Evolutionary conservation across 1,139 yeast genomes (phyloP).

Genomic region (Pichia sp.): DNA sequence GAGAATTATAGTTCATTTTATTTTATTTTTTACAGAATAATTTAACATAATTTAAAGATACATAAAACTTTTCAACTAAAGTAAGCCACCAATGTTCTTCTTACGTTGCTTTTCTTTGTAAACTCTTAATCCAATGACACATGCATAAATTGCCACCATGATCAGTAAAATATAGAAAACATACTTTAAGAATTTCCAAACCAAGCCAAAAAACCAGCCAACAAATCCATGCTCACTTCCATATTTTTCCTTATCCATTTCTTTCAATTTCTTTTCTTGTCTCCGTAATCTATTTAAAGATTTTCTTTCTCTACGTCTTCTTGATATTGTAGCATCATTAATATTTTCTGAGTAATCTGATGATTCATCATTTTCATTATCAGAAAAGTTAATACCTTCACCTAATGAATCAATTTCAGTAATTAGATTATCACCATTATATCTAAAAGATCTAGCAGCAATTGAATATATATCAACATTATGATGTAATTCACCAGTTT

Average conservation of each 20-base stretch:
- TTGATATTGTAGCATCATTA: slow-evolving; percentile 11
- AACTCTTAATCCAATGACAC: slow-evolving; percentile 43
- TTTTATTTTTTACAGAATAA: background rate
- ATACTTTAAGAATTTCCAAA: slow-evolving; percentile 21
- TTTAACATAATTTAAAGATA: background rate
- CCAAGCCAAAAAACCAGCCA: slow-evolving; percentile 22
- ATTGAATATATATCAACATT: slow-evolving; percentile 47
- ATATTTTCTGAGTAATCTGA: slow-evolving; percentile 1
- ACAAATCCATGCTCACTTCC: slow-evolving; percentile 31
- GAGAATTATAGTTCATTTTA: too few relatives aligned
- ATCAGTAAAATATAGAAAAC: slow-evolving; percentile 30
- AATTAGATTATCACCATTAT: slow-evolving; percentile 16
- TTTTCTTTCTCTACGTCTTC: slow-evolving; percentile 38
- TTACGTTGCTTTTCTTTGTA: slow-evolving; percentile 39
- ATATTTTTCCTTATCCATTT: slow-evolving; percentile 31
- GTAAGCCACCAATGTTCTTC: slow-evolving; percentile 26
- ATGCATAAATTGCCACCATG: slow-evolving; percentile 39
- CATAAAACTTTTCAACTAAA: too few relatives aligned
- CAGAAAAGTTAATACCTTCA: slow-evolving; percentile 12
- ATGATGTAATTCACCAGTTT: slow-evolving; percentile 74
- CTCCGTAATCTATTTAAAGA: slow-evolving; percentile 30
- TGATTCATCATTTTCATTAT: slow-evolving; percentile 3
- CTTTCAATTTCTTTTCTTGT: slow-evolving; percentile 37
- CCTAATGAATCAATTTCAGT: slow-evolving; percentile 20
- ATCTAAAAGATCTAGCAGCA: slow-evolving; percentile 20